phyloP scores from a whole-genome alignment of 768 basidiomycete genomes.

The Sutorius australiensis region DNA sequence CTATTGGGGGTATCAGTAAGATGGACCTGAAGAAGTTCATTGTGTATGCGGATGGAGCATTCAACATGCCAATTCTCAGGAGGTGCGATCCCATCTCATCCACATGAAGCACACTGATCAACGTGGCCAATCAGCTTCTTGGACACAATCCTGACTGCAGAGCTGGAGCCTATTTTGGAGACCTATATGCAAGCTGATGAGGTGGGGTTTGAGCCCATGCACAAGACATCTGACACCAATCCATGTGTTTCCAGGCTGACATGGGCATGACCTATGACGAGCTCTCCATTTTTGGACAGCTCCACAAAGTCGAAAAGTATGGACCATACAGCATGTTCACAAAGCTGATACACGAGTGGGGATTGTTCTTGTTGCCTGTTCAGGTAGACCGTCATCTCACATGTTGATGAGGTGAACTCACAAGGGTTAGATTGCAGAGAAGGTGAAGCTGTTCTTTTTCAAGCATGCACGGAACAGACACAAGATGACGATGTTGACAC shows the following conservation, averaged over 20 bases:
- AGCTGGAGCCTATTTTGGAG: slow-evolving; percentile 92
- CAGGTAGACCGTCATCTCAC: slow-evolving; percentile 48
- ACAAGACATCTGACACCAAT: neutral
- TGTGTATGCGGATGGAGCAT: slow-evolving; percentile 70
- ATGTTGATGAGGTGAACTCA: no score
- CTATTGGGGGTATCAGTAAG: slow-evolving; percentile 96
- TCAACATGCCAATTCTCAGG: slow-evolving; percentile 79
- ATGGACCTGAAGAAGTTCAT: slow-evolving; percentile 97
- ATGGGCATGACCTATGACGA: slow-evolving; percentile 99
- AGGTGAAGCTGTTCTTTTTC: slow-evolving; percentile 97
- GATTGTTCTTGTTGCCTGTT: slow-evolving; percentile 71
- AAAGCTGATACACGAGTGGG: slow-evolving; percentile 94
- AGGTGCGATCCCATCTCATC: slow-evolving; percentile 46
- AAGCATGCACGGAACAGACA: slow-evolving; percentile 95
- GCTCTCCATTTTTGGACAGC: slow-evolving; percentile 85
- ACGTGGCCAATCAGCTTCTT: slow-evolving; percentile 61
- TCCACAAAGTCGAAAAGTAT: slow-evolving; percentile 95
- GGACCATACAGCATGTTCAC: slow-evolving; percentile 98
- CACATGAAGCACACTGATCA: neutral
- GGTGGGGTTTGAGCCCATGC: slow-evolving; percentile 37
- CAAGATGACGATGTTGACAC: slow-evolving; percentile 97
- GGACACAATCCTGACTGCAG: slow-evolving; percentile 89
- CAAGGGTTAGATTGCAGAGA: slow-evolving; percentile 70
- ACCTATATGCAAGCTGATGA: slow-evolving; percentile 96
- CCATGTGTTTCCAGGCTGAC: slow-evolving; percentile 57